A percentile compares a stretch with the other conserved stretches of the same genome.
Conservation (phyloP, 768 basidiomycete species). For the Lactarius deliciosus region DNA sequence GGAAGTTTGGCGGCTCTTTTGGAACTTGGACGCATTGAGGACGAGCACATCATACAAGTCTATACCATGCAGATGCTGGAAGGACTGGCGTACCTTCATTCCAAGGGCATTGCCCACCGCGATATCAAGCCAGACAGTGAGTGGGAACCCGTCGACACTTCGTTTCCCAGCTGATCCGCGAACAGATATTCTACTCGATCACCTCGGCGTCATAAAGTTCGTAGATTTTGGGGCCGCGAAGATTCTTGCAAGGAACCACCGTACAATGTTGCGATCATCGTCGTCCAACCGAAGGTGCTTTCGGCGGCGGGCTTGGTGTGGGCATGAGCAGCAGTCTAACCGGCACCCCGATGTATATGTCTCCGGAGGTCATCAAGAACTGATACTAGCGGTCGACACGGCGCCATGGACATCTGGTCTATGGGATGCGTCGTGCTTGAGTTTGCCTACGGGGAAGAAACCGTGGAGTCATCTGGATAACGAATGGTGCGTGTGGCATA, state of each 20-base stretch:
- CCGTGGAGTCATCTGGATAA: slow-evolving; percentile 99
- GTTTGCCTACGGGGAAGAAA: slow-evolving; percentile 93
- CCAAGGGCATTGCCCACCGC: slow-evolving; percentile 88
- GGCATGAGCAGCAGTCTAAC: slow-evolving; percentile 84
- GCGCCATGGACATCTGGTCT: slow-evolving; percentile 99
- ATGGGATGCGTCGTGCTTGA: slow-evolving; percentile 97
- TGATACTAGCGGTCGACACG: slow-evolving; percentile 82
- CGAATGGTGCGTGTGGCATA: slow-evolving; percentile 70
- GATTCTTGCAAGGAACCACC: slow-evolving; percentile 87
- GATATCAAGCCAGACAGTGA: slow-evolving; percentile 98
- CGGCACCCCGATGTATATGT: slow-evolving; percentile 99
- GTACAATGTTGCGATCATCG: slow-evolving; percentile 74
- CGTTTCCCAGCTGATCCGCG: neutral
- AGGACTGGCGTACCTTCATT: slow-evolving; percentile 91
- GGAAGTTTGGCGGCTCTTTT: slow-evolving; percentile 87
- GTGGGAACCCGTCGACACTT: slow-evolving; percentile 37
- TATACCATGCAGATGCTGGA: slow-evolving; percentile 98
- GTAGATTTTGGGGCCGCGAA: slow-evolving; percentile 99
- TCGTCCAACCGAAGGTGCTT: slow-evolving; percentile 48
- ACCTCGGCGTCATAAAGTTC: slow-evolving; percentile 89
- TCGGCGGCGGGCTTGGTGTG: slow-evolving; percentile 32
- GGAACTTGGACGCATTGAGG: slow-evolving; percentile 93
- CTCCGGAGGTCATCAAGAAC: slow-evolving; percentile 96
- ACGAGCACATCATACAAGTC: slow-evolving; percentile 92
- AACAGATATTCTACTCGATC: slow-evolving; percentile 90